These are phyloP conservation scores for Stagonosporopsis rhizophila DNA, from an alignment of 2,329 filamentous ascomycete genomes.

Conservation along the genomic window DNA sequence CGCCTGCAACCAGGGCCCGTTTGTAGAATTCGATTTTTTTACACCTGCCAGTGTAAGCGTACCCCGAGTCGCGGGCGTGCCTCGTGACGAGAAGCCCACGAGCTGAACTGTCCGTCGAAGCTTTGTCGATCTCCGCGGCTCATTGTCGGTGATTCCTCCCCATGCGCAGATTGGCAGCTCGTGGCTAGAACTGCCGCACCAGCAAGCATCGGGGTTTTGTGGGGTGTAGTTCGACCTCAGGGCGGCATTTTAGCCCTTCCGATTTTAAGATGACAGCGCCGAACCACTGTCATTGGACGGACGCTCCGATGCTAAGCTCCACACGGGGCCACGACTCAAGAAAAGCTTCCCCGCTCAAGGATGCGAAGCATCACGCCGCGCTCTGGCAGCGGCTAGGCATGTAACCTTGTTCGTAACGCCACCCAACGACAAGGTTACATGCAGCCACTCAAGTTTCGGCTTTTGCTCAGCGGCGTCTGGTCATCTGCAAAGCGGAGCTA, in stretches of 20 bases:
- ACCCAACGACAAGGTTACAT: conserved; percentile 2
- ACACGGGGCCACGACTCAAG: conserved; percentile 13
- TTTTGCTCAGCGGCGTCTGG: conserved; percentile 17
- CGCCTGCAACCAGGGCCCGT: conserved; percentile 23
- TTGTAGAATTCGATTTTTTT: conserved; percentile 11
- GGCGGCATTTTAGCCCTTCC: conserved; percentile 3
- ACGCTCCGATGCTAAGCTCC: conserved; percentile 17
- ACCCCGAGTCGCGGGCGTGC: conserved; percentile 4
- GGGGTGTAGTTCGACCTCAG: conserved; percentile 6
- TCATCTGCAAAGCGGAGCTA: conserved; percentile 7
- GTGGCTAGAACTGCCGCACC: conserved; percentile 9
- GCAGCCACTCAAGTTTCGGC: conserved; percentile 18
- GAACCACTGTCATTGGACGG: conserved; percentile 4
- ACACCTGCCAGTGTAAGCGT: neutral
- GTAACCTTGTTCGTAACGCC: conserved; percentile 11
- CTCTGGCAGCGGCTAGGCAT: conserved; percentile 16
- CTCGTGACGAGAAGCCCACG: conserved; percentile 12
- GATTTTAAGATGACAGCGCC: conserved; percentile 2
- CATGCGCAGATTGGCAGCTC: conserved; percentile 8
- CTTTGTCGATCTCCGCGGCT: conserved; percentile 7
- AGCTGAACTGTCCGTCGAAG: neutral
- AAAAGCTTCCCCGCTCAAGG: conserved; percentile 20
- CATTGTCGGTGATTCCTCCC: conserved; percentile 10
- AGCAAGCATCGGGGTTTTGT: conserved; percentile 12
- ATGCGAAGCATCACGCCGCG: conserved; percentile 15